Percentiles rank a stretch among this genome's conserved stretches.
Conservation (phyloP, 768 basidiomycete genomes). For the Suillus variegatus region DNA sequence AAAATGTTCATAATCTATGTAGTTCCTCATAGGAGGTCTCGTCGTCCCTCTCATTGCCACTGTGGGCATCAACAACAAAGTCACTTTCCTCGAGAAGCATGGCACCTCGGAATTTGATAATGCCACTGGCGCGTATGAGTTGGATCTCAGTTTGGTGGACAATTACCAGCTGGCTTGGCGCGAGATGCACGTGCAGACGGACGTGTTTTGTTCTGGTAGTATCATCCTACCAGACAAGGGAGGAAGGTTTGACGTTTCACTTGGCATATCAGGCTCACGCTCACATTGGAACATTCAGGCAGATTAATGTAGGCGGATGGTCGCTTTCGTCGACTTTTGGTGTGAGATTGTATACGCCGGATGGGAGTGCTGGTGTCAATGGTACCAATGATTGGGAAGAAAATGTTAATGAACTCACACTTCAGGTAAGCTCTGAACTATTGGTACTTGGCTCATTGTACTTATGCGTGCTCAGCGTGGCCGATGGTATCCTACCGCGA, state of each 20-base stretch:
- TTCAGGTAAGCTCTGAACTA: constrained; percentile 50
- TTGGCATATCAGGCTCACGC: neutral
- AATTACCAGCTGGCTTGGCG: constrained; percentile 60
- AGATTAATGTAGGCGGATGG: constrained; percentile 45
- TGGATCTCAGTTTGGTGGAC: constrained; percentile 60
- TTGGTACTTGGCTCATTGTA: neutral
- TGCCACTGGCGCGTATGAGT: constrained; percentile 77
- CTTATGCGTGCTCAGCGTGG: constrained; percentile 42
- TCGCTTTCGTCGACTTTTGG: constrained; percentile 72
- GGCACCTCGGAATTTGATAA: constrained; percentile 65
- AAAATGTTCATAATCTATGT: constrained; percentile 3
- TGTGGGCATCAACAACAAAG: constrained; percentile 79
- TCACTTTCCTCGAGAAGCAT: constrained; percentile 74
- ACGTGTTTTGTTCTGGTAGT: constrained; percentile 79
- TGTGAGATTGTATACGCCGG: constrained; percentile 70
- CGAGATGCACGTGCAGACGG: constrained; percentile 72
- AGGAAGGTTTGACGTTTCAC: constrained; percentile 29
- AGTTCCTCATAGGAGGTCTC: constrained; percentile 57
- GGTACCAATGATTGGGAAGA: constrained; percentile 84
- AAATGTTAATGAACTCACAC: constrained; percentile 51
- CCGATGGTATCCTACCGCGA: constrained; percentile 73
- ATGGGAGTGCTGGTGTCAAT: constrained; percentile 66
- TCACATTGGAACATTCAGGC: neutral
- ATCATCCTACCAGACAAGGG: constrained; percentile 75
- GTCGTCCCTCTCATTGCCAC: constrained; percentile 76